Conservation (phyloP, 2,329 filamentous ascomycete species). For the Fusarium sarcochroum region DNA sequence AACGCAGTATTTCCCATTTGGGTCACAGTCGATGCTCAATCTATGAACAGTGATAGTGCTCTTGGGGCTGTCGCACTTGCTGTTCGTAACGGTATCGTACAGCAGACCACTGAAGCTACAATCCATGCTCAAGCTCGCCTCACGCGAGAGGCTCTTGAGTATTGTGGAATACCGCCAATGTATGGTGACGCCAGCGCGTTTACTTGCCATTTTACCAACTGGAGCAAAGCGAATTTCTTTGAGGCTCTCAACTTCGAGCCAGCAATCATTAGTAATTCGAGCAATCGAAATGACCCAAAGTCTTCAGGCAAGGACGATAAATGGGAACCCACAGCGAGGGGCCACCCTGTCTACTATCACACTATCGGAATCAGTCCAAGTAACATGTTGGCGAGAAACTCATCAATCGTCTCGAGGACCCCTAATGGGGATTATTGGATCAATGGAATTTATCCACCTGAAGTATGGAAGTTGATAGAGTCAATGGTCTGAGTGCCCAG, state of each 20-base stretch:
- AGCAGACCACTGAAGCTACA: constrained; percentile 11
- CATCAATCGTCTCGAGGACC: neutral
- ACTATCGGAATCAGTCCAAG: constrained; percentile 7
- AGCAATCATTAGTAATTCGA: neutral
- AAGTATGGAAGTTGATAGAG: constrained; percentile 25
- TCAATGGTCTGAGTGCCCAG: neutral
- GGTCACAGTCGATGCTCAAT: neutral
- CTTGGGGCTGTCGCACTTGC: constrained; percentile 10
- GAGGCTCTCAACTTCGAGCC: constrained; percentile 1
- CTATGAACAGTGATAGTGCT: neutral
- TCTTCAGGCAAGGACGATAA: neutral
- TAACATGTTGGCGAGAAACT: constrained; percentile 18
- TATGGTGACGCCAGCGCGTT: constrained; percentile 18
- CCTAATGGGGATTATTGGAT: constrained; percentile 20
- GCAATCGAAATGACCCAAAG: neutral
- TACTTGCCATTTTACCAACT: neutral
- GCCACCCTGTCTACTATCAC: constrained; percentile 23
- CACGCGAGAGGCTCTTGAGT: neutral
- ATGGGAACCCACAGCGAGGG: neutral
- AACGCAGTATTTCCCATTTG: constrained; percentile 15
- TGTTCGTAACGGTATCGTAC: neutral
- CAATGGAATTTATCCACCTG: constrained; percentile 3
- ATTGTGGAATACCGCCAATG: constrained; percentile 11
- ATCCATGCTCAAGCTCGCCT: constrained; percentile 17
- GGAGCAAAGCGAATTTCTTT: constrained; percentile 1